Conservation (phyloP, 1,284 basidiomycete genomes). For the Boletus sp. region DNA sequence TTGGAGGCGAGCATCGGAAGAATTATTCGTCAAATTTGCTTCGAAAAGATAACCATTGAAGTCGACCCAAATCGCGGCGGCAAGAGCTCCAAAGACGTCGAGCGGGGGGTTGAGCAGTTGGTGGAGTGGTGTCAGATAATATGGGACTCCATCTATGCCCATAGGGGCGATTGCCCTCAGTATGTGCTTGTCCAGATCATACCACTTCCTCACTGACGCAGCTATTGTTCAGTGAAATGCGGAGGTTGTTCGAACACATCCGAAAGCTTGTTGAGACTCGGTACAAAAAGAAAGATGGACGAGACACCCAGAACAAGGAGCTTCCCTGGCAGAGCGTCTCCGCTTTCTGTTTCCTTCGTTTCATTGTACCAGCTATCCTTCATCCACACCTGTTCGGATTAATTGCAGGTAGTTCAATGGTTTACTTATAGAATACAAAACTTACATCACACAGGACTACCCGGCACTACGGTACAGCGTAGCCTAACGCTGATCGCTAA, state of each 20-base stretch:
- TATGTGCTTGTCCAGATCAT: slow-evolving; percentile 37
- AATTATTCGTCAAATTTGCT: slow-evolving; percentile 62
- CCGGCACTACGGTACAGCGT: slow-evolving; percentile 59
- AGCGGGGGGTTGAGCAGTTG: slow-evolving; percentile 66
- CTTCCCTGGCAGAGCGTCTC: slow-evolving; percentile 78
- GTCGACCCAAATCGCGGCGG: slow-evolving; percentile 67
- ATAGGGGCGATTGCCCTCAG: slow-evolving; percentile 69
- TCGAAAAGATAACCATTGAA: slow-evolving; percentile 72
- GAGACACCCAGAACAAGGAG: slow-evolving; percentile 45
- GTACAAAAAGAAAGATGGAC: slow-evolving; percentile 42
- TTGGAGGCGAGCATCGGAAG: slow-evolving; percentile 73
- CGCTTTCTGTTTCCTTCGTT: slow-evolving; percentile 80
- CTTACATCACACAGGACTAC: slow-evolving; percentile 48
- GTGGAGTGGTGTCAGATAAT: slow-evolving; percentile 73
- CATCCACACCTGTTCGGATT: slow-evolving; percentile 76
- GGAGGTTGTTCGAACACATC: slow-evolving; percentile 66
- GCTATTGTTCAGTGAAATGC: slow-evolving; percentile 58
- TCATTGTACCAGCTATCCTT: slow-evolving; percentile 78
- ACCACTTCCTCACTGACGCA: slow-evolving; percentile 12
- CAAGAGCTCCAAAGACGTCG: slow-evolving; percentile 56
- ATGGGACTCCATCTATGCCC: slow-evolving; percentile 75
- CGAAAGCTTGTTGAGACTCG: slow-evolving; percentile 65
- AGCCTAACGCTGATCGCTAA: slow-evolving; percentile 76
- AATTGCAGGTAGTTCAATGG: slow-evolving; percentile 51
- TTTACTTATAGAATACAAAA: background rate